Conservation (phyloP, 805 yeast species). For the Candida arabinofermentans region DNA sequence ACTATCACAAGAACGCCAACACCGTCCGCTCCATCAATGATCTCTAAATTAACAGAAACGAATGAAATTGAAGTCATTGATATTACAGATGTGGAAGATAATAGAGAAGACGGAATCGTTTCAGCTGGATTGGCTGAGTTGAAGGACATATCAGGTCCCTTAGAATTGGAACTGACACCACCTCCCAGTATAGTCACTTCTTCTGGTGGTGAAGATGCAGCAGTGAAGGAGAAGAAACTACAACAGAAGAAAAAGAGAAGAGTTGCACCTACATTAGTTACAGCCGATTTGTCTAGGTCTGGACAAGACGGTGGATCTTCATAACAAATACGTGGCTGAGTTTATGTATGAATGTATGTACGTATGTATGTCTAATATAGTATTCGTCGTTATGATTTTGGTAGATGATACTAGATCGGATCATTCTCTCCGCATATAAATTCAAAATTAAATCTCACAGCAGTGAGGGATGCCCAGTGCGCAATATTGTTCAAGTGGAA, state of each 20-base stretch:
- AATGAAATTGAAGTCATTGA: slow-evolving; percentile 17
- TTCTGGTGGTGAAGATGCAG: neutral
- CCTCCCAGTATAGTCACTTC: neutral
- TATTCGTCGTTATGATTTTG: too few species aligned
- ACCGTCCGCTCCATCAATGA: slow-evolving; percentile 3
- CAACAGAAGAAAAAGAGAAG: slow-evolving; percentile 30
- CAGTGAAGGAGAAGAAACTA: neutral
- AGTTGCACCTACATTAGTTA: slow-evolving; percentile 33
- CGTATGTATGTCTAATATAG: too few species aligned
- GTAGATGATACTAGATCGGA: too few species aligned
- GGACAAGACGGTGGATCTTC: neutral
- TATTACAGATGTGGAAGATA: slow-evolving; percentile 15
- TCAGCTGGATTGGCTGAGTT: neutral
- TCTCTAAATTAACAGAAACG: slow-evolving; percentile 1
- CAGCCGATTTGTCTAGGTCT: slow-evolving; percentile 1
- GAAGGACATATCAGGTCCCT: slow-evolving; percentile 5
- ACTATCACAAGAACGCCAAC: slow-evolving; percentile 3
- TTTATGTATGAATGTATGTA: too few species aligned
- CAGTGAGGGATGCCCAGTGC: too few species aligned
- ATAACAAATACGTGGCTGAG: neutral
- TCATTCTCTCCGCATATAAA: too few species aligned
- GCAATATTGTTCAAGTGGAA: too few species aligned
- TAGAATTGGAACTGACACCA: neutral
- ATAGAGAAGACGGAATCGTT: slow-evolving; percentile 9
- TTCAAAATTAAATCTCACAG: too few species aligned